These are phyloP conservation scores for Rhynchospora tenuis DNA, from an alignment of 176 grass and related monocot species.

Conservation along the genomic window DNA sequence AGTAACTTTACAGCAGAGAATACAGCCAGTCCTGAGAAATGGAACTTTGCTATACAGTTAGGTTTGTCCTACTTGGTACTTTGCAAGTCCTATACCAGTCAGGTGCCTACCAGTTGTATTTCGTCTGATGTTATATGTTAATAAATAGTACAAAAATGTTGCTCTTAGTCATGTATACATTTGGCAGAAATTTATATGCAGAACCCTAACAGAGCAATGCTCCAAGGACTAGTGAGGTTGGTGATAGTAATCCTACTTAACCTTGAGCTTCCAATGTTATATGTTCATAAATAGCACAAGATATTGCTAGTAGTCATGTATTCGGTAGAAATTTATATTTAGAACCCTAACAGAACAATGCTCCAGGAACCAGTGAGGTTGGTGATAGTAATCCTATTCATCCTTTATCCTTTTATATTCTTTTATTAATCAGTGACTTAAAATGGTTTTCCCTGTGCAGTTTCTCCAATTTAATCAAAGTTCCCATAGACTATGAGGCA, in stretches of 20 bases:
- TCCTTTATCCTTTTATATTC: not conserved
- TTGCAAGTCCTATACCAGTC: not conserved
- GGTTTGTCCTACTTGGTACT: not conserved
- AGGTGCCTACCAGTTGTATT: not conserved
- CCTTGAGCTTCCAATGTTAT: not conserved
- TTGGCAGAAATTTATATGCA: not conserved
- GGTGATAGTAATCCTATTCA: not conserved
- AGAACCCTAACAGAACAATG: not conserved
- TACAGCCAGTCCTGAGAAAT: not conserved
- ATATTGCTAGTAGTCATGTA: not conserved
- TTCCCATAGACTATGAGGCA: constrained; percentile 50
- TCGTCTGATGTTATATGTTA: not conserved
- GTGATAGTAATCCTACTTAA: not conserved
- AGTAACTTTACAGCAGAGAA: not conserved
- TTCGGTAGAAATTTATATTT: not conserved
- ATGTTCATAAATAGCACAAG: not conserved
- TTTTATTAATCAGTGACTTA: not conserved
- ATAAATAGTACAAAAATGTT: not conserved
- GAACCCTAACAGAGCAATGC: not conserved
- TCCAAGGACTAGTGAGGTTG: not conserved
- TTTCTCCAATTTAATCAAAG: constrained; percentile 44
- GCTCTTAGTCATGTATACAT: not conserved
- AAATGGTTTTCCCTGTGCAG: constrained; percentile 34
- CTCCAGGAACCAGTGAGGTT: not conserved
- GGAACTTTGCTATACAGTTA: not conserved